Conservation (phyloP, 2,329 filamentous ascomycete species). For the Epichloe amarillans region DNA sequence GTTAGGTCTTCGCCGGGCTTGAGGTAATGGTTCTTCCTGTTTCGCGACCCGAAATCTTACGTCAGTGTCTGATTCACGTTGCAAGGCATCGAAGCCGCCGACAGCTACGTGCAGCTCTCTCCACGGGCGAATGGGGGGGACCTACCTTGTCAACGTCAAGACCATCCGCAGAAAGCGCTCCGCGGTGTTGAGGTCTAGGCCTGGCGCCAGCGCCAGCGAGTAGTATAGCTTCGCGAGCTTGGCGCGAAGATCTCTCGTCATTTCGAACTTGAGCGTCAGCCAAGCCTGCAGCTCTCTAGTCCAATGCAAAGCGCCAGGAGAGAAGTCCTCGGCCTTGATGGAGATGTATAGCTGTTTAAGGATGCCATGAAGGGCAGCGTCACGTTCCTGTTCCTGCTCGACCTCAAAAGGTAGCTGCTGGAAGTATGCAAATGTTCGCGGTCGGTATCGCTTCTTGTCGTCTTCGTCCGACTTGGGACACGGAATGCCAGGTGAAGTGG, state of each 20-base stretch:
- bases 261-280: slow-evolving; percentile 95
- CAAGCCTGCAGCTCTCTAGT: slow-evolving; percentile 90
- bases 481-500: slow-evolving; percentile 66
- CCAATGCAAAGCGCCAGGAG: slow-evolving; percentile 89
- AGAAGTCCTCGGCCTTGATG: slow-evolving; percentile 84
- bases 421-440: slow-evolving; percentile 88
- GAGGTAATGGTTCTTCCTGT: slow-evolving; percentile 86
- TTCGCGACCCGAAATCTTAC: not conserved
- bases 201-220: slow-evolving; percentile 80
- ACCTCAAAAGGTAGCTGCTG: slow-evolving; percentile 77
- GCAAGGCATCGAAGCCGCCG: slow-evolving; percentile 1
- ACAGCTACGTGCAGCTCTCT: not conserved
- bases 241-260: slow-evolving; percentile 69
- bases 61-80: slow-evolving; percentile 1
- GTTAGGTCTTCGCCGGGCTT: slow-evolving; percentile 79
- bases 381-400: slow-evolving; percentile 66
- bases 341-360: slow-evolving; percentile 88
- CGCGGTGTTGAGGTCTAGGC: slow-evolving; percentile 65
- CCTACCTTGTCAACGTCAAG: slow-evolving; percentile 83
- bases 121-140: slow-evolving; percentile 7
- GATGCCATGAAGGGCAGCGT: slow-evolving; percentile 72
- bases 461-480: slow-evolving; percentile 36
- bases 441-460: slow-evolving; percentile 56
- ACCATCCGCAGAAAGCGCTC: slow-evolving; percentile 97
- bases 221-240: slow-evolving; percentile 87